Conservation (phyloP, 179 eudicot genomes). For the Silene noctiflora region DNA sequence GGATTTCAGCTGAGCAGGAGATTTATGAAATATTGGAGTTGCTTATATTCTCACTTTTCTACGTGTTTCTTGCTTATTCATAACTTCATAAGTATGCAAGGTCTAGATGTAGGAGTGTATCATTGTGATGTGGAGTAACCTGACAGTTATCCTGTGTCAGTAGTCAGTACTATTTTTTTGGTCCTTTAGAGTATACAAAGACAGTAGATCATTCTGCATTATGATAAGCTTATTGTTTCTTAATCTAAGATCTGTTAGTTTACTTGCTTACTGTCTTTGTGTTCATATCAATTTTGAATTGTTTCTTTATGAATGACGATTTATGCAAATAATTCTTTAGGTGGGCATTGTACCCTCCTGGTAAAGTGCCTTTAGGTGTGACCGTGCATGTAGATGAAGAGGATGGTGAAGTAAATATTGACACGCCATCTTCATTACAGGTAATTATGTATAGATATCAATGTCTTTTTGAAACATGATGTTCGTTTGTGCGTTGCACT, state of each 20-base stretch:
- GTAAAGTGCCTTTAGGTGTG: slow-evolving; percentile 96
- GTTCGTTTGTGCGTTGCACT: not conserved
- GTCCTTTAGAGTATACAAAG: not conserved
- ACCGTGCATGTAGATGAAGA: slow-evolving; percentile 95
- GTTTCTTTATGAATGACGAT: slow-evolving; percentile 4
- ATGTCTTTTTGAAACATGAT: not conserved
- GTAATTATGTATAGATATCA: slow-evolving; percentile 30
- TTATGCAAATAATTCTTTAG: slow-evolving; percentile 31
- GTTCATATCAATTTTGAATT: not conserved
- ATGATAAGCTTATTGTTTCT: not conserved
- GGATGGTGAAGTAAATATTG: slow-evolving; percentile 93
- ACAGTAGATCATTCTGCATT: not conserved
- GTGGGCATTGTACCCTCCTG: slow-evolving; percentile 99
- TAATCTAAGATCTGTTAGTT: not conserved
- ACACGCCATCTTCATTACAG: slow-evolving; percentile 92
- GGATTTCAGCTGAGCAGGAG: not conserved
- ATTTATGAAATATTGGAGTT: not conserved
- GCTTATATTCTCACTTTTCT: not conserved
- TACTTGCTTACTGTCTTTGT: not conserved
- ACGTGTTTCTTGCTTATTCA: not conserved
- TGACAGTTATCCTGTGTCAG: not conserved
- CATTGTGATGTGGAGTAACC: not conserved
- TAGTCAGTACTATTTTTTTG: not conserved
- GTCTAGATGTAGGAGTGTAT: not conserved
- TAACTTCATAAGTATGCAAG: not conserved